phyloP scores from a whole-genome alignment of 108 stramenopile species.

The Schizochytrium sp. region DNA sequence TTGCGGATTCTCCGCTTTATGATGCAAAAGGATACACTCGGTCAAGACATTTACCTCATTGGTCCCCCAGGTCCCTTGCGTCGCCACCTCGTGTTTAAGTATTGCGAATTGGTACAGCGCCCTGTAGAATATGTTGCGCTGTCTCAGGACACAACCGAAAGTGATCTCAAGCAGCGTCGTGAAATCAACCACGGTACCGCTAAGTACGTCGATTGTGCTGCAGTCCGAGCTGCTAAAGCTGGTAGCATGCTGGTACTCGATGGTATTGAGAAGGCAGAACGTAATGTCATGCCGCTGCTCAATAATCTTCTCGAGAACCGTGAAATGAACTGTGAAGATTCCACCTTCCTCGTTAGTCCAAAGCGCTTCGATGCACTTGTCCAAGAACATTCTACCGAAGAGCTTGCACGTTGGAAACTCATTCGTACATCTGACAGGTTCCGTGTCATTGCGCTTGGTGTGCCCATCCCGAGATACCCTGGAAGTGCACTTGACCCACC shows the following conservation, averaged over 20 bases:
- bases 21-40: constrained; percentile 67
- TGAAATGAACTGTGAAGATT: constrained; percentile 63
- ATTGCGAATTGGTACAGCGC: constrained; percentile 62
- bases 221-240: constrained; percentile 62
- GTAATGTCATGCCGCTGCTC: constrained; percentile 65
- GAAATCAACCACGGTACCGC: constrained; percentile 59
- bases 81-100: constrained; percentile 59
- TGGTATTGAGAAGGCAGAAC: constrained; percentile 66
- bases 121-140: constrained; percentile 62
- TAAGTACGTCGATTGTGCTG: constrained; percentile 52
- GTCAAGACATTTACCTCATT: constrained; percentile 67
- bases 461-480: constrained; percentile 72
- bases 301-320: constrained; percentile 68
- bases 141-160: constrained; percentile 64
- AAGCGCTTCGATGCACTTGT: constrained; percentile 60
- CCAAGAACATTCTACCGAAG: constrained; percentile 17
- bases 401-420: constrained; percentile 52
- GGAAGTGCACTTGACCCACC: constrained; percentile 70
- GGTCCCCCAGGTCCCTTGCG: constrained; percentile 65
- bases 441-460: constrained; percentile 82
- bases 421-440: constrained; percentile 70
- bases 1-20: constrained; percentile 63
- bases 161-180: constrained; percentile 65
- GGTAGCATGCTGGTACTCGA: constrained; percentile 65
- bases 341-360: constrained; percentile 59